Conservation (phyloP, 2,329 filamentous ascomycete genomes). For the Colletotrichum liriopes region DNA sequence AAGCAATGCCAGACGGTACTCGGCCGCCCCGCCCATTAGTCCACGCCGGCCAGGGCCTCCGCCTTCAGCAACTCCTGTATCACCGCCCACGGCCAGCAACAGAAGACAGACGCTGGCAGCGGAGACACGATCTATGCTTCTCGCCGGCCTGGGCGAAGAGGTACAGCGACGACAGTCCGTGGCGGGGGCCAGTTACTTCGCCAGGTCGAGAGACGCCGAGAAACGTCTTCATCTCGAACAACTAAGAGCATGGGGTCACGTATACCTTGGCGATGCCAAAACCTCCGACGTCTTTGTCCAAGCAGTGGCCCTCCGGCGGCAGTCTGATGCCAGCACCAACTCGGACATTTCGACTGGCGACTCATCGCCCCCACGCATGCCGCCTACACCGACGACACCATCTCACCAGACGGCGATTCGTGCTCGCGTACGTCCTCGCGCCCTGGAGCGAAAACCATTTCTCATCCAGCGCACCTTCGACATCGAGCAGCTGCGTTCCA, state of each 20-base stretch:
- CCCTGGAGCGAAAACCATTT: constrained; percentile 60
- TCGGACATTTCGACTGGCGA: constrained; percentile 33
- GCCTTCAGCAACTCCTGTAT: constrained; percentile 41
- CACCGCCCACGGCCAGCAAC: constrained; percentile 37
- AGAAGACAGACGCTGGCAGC: constrained; percentile 49
- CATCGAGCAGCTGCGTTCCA: constrained; percentile 62
- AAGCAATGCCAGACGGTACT: constrained; percentile 18
- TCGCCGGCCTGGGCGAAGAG: constrained; percentile 46
- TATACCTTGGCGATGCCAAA: constrained; percentile 58
- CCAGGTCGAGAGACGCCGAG: constrained; percentile 26
- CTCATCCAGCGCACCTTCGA: constrained; percentile 67
- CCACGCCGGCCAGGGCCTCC: constrained; percentile 32
- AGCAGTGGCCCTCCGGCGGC: constrained; percentile 57
- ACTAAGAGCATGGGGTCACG: constrained; percentile 58
- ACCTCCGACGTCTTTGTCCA: constrained; percentile 64
- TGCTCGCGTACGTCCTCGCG: constrained; percentile 60
- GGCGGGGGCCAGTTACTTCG: constrained; percentile 34
- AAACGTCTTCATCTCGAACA: constrained; percentile 48
- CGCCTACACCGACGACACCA: constrained; percentile 13
- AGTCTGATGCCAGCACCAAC: constrained; percentile 47
- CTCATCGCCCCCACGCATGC: constrained; percentile 27
- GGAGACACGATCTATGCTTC: constrained; percentile 51
- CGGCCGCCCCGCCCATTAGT: constrained; percentile 28
- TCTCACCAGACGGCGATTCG: constrained; percentile 55
- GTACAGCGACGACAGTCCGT: constrained; percentile 48